These are phyloP conservation scores for Pestalotiopsis sp. DNA, from an alignment of 2,329 filamentous ascomycete genomes.

Conservation along the genomic window DNA sequence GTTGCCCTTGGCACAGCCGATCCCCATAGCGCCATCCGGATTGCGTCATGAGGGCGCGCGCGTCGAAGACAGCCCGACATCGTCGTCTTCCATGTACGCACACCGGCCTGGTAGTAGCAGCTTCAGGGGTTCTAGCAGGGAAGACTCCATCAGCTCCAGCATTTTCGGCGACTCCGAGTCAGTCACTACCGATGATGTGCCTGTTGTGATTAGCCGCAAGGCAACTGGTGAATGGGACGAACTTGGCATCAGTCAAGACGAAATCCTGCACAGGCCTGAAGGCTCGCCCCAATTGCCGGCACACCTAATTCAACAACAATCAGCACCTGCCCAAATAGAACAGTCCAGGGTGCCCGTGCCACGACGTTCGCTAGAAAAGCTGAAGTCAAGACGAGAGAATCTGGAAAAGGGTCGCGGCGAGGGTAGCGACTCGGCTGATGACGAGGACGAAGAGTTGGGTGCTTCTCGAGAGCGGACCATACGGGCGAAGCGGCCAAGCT, in stretches of 20 bases:
- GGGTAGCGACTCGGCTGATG: conserved; percentile 84
- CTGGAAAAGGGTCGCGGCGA: conserved; percentile 74
- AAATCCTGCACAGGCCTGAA: conserved; percentile 36
- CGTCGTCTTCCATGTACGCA: conserved; percentile 72
- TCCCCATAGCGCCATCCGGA: conserved; percentile 66
- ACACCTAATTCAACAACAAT: conserved; percentile 61
- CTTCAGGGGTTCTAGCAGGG: conserved; percentile 77
- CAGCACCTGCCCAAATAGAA: conserved; percentile 65
- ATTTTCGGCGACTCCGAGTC: conserved; percentile 87
- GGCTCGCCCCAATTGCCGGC: conserved; percentile 47
- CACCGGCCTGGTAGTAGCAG: conserved; percentile 69
- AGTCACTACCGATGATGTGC: conserved; percentile 75
- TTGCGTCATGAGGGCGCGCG: conserved; percentile 66
- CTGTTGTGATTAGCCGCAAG: conserved; percentile 75
- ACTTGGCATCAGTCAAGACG: conserved; percentile 75
- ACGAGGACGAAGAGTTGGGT: conserved; percentile 91
- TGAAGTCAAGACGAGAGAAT: conserved; percentile 74
- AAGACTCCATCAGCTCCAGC: conserved; percentile 87
- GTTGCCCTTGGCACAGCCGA: conserved; percentile 56
- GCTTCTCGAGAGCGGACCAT: conserved; percentile 42
- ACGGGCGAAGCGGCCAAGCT: conserved; percentile 69
- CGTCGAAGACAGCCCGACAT: conserved; percentile 82
- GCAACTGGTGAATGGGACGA: conserved; percentile 79
- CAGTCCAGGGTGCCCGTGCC: conserved; percentile 48
- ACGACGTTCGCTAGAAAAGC: conserved; percentile 71